Evolutionary conservation across 2,329 filamentous ascomycete species (phyloP), one percentile per base, ranked within the genome.

Genomic region (Penicillium aurantiogriseum): DNA sequence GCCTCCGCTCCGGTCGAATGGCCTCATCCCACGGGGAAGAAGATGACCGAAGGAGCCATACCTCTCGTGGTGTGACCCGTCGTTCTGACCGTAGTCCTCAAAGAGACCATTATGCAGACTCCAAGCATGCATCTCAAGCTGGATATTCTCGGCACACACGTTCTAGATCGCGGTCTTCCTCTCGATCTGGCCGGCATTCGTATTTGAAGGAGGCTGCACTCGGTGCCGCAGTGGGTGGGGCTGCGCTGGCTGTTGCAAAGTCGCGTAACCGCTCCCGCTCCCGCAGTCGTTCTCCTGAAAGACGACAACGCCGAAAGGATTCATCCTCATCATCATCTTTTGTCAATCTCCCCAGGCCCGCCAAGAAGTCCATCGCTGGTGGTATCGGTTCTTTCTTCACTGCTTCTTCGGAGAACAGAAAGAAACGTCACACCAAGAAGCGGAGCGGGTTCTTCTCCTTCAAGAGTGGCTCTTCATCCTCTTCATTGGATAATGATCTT

Each of bases 401-500:
- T 5, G 79, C 84, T 6, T 82, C 83, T 15, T 85, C 83, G 9
- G 84, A 86, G 63, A 82, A 81, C 57, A 69, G 69, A 40, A 76
- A 79, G 63, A 79, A 79, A 55, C 79, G 78, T 62, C 79, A 76
- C 62, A 79, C 69, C 23, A 76, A 74, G 59, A 75, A 74, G 63
- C 64, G 79, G 39, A 73, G 72, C 27, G 80, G 84, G 57, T 80
- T 88, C 52, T 79, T 87, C 42, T 82, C 80, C 56, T 81, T 85
- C 64, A 79, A 77, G 54, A 44, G 48, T 46, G 88, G 86, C 65
- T 87, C 83, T 2, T 89, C 86, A 1, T 87, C 85, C 2, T 88
- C 86, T 0, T 88, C 86, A 0, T 79, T 88, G 54, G 85, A 88
- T 71, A 84, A 83, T 21, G 88, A 90, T 68, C 75, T 90, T 59